Base-by-base conservation (phyloP, 768 basidiomycete species). In the Mycena kentingensis region DNA sequence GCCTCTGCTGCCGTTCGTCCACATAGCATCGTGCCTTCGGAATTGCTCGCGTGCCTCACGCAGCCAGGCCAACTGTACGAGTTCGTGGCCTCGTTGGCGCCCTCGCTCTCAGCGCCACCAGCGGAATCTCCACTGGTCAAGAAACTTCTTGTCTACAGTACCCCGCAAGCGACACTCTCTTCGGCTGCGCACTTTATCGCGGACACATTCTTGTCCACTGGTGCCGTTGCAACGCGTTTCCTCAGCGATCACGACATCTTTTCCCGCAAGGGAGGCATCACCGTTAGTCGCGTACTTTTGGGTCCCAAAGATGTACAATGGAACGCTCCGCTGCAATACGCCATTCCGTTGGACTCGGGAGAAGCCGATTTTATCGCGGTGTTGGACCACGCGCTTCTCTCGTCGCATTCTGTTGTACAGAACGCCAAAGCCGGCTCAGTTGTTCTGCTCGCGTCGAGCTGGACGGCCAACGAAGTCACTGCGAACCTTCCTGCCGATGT, bases 361-460 rank as follows among this genome's bases (percentile, higher is more conserved):
- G 70, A 73, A 42, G 77, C 82, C 1, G 87, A 92, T 70, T 89
- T 93, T 65, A 65, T 87, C 36, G 85, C 83, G 51, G 70, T 98
- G 28, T 73, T 93, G 32, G 91, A 95, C 53, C 82, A 88, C 42
- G 76, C 70, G 42, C 75, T 98, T 27, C 76, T 96, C 61, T 93
- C 88, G 66, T 80, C 87, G 0, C 92, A 93, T 63, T 80, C 83
- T 8, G 63, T 94, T 24, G 65, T 97, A 46, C 71, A 82, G 24
- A 78, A 84, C 43, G 85, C 89, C 24, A 87, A 84, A 53, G 67
- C 71, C 3, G 80, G 79, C 6, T 86, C 93, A 0, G 72, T 84
- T 7, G 80, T 97, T 28, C 81, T 98, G 49, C 67, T 96, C 48
- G 69, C 81, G 46, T 84, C 93, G 2, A 69, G 82, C 16, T 97